Evolutionary conservation across 176 grass and related monocot species (phyloP).

Genomic region (Pharus latifolius): DNA sequence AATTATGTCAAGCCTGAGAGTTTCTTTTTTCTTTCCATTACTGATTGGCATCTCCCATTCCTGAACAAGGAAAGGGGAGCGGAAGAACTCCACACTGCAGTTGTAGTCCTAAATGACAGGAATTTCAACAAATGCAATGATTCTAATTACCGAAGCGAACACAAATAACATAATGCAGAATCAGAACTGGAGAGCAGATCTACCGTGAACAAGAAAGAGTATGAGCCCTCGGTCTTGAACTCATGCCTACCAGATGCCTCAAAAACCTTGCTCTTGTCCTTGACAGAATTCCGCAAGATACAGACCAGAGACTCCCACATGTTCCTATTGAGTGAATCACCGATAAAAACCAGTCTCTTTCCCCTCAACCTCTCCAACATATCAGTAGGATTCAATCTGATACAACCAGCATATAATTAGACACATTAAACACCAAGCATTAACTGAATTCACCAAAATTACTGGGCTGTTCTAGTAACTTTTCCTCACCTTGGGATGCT

Average conservation of each 20-base stretch:
- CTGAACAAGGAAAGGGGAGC: constrained; percentile 86
- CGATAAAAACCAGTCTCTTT: constrained; percentile 69
- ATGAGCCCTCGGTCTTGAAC: constrained; percentile 74
- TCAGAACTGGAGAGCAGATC: background rate
- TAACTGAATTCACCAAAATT: constrained; percentile 6
- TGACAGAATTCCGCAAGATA: constrained; percentile 54
- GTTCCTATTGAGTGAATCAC: constrained; percentile 89
- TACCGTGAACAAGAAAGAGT: constrained; percentile 88
- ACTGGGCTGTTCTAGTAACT: background rate
- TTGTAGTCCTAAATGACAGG: constrained; percentile 61
- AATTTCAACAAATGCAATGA: background rate
- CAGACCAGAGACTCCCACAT: constrained; percentile 99
- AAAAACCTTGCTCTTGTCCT: constrained; percentile 84
- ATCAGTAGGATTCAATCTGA: constrained; percentile 62
- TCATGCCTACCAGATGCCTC: constrained; percentile 70
- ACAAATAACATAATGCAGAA: background rate
- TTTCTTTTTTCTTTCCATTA: constrained; percentile 61
- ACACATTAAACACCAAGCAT: background rate
- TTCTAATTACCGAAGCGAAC: constrained; percentile 2
- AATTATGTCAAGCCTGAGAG: constrained; percentile 81
- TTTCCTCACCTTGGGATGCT: constrained; percentile 63
- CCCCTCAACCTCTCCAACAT: constrained; percentile 86
- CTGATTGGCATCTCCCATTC: constrained; percentile 60
- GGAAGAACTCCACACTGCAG: constrained; percentile 87
- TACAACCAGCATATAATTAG: background rate